Evolutionary conservation across 352 stramenopile species (phyloP).

Genomic region (Globisporangium camurandrum): DNA sequence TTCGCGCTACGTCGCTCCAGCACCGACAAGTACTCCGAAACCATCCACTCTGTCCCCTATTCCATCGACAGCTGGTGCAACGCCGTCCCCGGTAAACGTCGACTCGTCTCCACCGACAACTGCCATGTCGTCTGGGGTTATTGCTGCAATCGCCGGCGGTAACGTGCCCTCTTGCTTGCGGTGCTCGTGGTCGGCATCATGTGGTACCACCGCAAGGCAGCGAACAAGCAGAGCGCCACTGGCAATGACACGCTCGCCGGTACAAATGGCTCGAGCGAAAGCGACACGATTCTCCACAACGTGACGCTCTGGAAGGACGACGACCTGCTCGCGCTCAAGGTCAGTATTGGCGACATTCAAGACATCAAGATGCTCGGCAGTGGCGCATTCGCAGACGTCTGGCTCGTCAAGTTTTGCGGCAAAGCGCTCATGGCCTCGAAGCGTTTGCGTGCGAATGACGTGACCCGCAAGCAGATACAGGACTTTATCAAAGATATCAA

Average conservation of each 20-base stretch:
- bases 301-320: conserved; percentile 54
- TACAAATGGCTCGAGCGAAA: neutral
- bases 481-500: conserved; percentile 44
- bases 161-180: neutral
- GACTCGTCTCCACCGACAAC: too few species aligned
- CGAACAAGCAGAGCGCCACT: conserved; percentile 1
- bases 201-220: neutral
- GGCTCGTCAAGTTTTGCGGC: conserved; percentile 37
- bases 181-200: neutral
- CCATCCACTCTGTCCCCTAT: too few species aligned
- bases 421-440: conserved; percentile 37
- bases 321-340: conserved; percentile 32
- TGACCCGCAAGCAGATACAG: conserved; percentile 17
- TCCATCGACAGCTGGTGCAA: too few species aligned
- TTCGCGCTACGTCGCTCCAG: neutral
- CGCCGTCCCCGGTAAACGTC: too few species aligned
- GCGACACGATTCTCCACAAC: conserved; percentile 1
- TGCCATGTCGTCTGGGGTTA: too few species aligned
- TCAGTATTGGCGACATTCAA: conserved; percentile 27
- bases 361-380: conserved; percentile 28
- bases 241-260: neutral
- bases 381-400: conserved; percentile 39
- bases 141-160: neutral
- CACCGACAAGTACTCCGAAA: neutral
- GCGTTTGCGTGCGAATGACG: conserved; percentile 17